Conservation (phyloP, 495 filamentous ascomycete species). For the Lasiosphaeria hispida region DNA sequence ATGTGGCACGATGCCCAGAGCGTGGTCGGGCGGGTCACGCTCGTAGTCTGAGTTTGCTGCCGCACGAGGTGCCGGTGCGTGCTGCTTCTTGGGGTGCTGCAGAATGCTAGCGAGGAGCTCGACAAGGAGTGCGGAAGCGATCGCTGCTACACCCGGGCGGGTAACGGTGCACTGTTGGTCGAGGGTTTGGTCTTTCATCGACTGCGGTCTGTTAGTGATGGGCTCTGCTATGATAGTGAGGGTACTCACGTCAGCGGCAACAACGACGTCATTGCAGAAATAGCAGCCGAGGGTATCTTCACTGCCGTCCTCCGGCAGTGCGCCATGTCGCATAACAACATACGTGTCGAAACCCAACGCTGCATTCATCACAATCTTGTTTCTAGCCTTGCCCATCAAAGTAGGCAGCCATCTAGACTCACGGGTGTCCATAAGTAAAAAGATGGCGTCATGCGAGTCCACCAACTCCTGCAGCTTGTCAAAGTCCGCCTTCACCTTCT, state of each 20-base stretch:
- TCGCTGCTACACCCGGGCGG: slow-evolving; percentile 84
- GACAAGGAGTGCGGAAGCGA: slow-evolving; percentile 89
- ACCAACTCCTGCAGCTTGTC: slow-evolving; percentile 70
- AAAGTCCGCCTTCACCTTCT: slow-evolving; percentile 66
- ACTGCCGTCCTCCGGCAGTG: slow-evolving; percentile 48
- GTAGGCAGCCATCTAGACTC: slow-evolving; percentile 97
- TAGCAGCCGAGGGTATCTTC: slow-evolving; percentile 82
- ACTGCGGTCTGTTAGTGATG: slow-evolving; percentile 59
- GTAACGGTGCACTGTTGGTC: slow-evolving; percentile 99
- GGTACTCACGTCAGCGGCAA: slow-evolving; percentile 80
- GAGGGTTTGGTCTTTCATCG: slow-evolving; percentile 86
- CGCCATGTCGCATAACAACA: slow-evolving; percentile 93
- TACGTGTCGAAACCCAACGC: slow-evolving; percentile 95
- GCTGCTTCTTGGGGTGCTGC: slow-evolving; percentile 72
- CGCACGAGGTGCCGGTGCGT: slow-evolving; percentile 51
- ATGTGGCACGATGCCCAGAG: slow-evolving; percentile 86
- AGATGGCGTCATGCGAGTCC: slow-evolving; percentile 86
- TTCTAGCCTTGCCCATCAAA: slow-evolving; percentile 88
- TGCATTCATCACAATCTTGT: slow-evolving; percentile 95
- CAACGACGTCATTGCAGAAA: slow-evolving; percentile 97
- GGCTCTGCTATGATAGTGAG: neutral
- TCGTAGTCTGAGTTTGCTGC: slow-evolving; percentile 43
- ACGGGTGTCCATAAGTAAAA: slow-evolving; percentile 93
- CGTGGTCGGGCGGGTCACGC: slow-evolving; percentile 59
- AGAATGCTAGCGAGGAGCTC: slow-evolving; percentile 84